Base-by-base conservation (phyloP, 2,329 filamentous ascomycete species). In the Fusarium camptoceras region DNA sequence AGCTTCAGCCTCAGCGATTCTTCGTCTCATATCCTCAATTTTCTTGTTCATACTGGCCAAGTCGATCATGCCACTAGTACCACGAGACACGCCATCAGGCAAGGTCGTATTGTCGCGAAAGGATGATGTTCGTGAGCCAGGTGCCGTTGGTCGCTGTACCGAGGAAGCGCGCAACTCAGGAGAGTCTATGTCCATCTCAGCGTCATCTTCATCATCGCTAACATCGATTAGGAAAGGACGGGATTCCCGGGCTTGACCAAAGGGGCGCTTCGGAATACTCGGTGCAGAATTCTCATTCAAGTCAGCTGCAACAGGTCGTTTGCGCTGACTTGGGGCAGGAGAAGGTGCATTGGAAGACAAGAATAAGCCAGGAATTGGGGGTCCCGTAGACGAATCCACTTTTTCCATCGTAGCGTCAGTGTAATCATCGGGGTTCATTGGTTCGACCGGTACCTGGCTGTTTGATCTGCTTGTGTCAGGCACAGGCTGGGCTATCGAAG, bases 151-250 rank as follows among this genome's bases (percentile, higher is more conserved):
- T 14, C 76, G 76, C 24, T 79, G 79, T 8, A 77, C 73, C 5
- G 79, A 74, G 18, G 78, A 76, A 25, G 79, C 72, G 6, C 81
- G 81, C 24, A 85, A 83, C 28, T 79, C 81, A 12, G 83, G 84
- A 48, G 86, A 88, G 27, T 88, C 88, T 25, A 91, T 84, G 34
- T 92, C 90, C 88, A 91, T 92, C 59, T 89, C 89, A 48, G 89
- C 85, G 68, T 90, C 88, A 59, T 89, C 88, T 51, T 89, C 86
- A 39, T 87, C 85, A 9, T 97, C 94, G 76, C 93, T 97, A 41
- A 97, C 91, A 70, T 97, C 89, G 71, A 97, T 97, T 41, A 97
- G 87, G 55, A 97, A 87, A 5, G 86, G 86, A 51, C 89, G 85
- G 25, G 90, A 85, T 54, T 86, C 82, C 25, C 84, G 83, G 48